phyloP scores from a whole-genome alignment of 805 yeast genomes.

The Saturnispora kantuleensis region DNA sequence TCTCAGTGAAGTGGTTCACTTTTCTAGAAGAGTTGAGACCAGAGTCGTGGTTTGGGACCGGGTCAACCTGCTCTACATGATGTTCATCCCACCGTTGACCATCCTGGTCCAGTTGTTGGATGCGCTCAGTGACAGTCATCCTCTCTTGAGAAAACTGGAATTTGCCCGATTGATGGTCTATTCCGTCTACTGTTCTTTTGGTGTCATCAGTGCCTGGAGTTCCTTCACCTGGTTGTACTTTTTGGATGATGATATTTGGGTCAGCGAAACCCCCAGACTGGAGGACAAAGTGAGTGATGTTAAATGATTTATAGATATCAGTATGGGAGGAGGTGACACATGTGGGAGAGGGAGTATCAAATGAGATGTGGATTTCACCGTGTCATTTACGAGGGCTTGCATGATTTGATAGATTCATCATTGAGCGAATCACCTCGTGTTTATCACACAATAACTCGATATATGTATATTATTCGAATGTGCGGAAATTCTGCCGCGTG shows the following conservation, averaged over 20 bases:
- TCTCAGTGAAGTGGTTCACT: constrained; percentile 55
- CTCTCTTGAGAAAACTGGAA: constrained; percentile 48
- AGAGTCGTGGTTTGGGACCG: constrained; percentile 63
- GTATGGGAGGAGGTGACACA: background rate
- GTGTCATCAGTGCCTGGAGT: constrained; percentile 79
- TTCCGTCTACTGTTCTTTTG: constrained; percentile 79
- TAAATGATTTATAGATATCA: too few species aligned
- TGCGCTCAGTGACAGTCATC: constrained; percentile 45
- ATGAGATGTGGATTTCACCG: background rate
- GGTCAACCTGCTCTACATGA: constrained; percentile 51
- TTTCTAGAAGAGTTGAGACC: constrained; percentile 31
- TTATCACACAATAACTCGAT: too few species aligned
- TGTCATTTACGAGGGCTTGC: background rate
- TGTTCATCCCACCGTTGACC: constrained; percentile 60
- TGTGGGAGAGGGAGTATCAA: background rate
- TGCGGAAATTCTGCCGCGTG: too few species aligned
- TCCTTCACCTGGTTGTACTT: constrained; percentile 85
- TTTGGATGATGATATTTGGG: constrained; percentile 69
- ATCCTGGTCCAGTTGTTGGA: constrained; percentile 36
- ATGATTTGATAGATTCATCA: too few species aligned
- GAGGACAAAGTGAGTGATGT: too few species aligned
- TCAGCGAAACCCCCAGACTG: background rate
- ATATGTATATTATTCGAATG: too few species aligned
- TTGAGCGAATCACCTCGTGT: too few species aligned
- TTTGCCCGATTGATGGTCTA: constrained; percentile 73